Evolutionary conservation across 106 monocot species (phyloP).

Genomic region (Dioscorea zingiberensis): DNA sequence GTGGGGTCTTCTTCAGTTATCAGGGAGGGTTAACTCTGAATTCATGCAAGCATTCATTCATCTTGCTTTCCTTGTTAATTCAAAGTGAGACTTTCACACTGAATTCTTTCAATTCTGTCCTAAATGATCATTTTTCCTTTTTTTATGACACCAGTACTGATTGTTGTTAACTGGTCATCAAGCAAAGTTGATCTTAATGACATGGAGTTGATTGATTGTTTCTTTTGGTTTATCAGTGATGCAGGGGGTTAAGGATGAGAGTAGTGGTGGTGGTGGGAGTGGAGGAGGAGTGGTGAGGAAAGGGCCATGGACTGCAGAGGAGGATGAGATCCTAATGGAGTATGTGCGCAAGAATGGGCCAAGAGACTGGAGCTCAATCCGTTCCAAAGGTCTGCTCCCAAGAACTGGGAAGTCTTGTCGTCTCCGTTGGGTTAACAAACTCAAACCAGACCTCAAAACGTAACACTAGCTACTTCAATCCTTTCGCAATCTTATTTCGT

Average conservation of each 20-base stretch:
- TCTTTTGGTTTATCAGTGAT: background rate
- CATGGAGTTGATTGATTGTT: too few species aligned
- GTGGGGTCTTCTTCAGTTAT: too few species aligned
- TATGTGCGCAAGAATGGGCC: conserved; percentile 60
- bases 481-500: too few species aligned
- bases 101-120: too few species aligned
- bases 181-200: too few species aligned
- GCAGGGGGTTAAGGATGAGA: background rate
- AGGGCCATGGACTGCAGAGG: conserved; percentile 75
- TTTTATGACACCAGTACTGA: too few species aligned
- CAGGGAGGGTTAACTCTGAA: too few species aligned
- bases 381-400: conserved; percentile 74
- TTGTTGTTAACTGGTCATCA: too few species aligned
- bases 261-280: background rate
- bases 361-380: conserved; percentile 91
- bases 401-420: conserved; percentile 93
- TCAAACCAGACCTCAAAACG: conserved; percentile 74
- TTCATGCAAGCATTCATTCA: too few species aligned
- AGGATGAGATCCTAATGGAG: conserved; percentile 63
- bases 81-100: too few species aligned
- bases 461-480: conserved; percentile 12
- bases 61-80: too few species aligned
- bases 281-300: conserved; percentile 31
- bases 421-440: conserved; percentile 93
- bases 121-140: too few species aligned